These are phyloP conservation scores for Monocercomonoides exilis DNA, from an alignment of 78 protist species.

Conservation along the genomic window DNA sequence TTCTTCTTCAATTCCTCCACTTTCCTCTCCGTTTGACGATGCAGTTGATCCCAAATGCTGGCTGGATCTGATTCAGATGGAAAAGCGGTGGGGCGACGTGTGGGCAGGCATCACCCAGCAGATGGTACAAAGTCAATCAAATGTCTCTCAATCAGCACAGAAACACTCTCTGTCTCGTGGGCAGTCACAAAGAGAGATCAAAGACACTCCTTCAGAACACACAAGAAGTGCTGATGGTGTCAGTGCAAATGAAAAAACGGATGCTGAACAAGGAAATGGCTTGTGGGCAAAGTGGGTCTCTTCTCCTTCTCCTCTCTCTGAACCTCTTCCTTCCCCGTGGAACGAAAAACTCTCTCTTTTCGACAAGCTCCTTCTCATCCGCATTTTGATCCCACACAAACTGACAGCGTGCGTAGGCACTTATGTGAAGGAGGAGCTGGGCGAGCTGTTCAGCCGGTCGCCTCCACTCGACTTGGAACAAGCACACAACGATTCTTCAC, in stretches of 20 bases:
- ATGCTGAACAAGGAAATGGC: not conserved
- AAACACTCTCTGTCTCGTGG: too few relatives aligned
- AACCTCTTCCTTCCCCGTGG: not conserved
- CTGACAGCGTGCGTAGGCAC: not conserved
- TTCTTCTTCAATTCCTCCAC: too few relatives aligned
- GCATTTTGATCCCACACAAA: constrained; percentile 58
- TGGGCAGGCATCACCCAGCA: not conserved
- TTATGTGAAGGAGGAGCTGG: not conserved
- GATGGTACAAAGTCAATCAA: too few relatives aligned
- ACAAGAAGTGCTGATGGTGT: too few relatives aligned
- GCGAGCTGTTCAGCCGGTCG: not conserved
- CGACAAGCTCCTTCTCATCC: constrained; percentile 46
- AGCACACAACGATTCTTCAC: constrained; percentile 40
- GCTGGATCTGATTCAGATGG: not conserved
- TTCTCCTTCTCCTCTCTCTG: not conserved
- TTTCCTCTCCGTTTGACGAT: not conserved
- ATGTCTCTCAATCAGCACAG: too few relatives aligned
- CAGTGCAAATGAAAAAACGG: not conserved
- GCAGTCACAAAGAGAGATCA: too few relatives aligned
- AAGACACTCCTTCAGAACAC: too few relatives aligned
- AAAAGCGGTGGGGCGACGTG: not conserved
- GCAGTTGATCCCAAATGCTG: not conserved
- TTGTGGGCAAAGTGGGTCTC: not conserved
- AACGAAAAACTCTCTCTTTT: constrained; percentile 14
- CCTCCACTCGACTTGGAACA: constrained; percentile 10